Evolutionary conservation across 371 early-diverging fungal genomes (phyloP).

Genomic region (Encephalitozoon intestinalis): DNA sequence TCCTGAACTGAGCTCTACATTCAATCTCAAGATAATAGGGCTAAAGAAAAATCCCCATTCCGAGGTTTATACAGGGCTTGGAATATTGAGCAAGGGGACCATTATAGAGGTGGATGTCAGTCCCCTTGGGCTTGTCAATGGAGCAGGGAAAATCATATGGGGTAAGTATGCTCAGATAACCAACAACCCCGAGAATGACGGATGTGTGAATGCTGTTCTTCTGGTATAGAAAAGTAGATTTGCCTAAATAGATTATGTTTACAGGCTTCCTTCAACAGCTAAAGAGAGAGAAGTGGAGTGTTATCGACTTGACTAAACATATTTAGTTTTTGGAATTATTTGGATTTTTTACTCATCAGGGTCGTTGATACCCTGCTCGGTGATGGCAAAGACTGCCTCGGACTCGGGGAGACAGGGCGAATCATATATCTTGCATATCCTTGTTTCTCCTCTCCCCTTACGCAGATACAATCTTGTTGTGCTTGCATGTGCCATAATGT

Average conservation of each 20-base stretch:
- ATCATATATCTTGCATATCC: slow-evolving; percentile 68
- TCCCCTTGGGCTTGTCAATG: slow-evolving; percentile 93
- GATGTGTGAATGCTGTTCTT: slow-evolving; percentile 64
- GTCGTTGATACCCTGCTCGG: slow-evolving; percentile 68
- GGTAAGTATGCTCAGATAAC: slow-evolving; percentile 93
- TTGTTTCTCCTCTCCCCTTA: slow-evolving; percentile 64
- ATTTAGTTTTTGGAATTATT: neutral
- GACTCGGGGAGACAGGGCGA: slow-evolving; percentile 65
- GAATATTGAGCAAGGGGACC: slow-evolving; percentile 96
- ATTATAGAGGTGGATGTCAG: slow-evolving; percentile 90
- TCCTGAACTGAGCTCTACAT: slow-evolving; percentile 94
- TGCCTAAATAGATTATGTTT: neutral
- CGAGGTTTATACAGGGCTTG: slow-evolving; percentile 89
- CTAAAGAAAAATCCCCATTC: slow-evolving; percentile 98
- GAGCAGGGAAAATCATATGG: slow-evolving; percentile 96
- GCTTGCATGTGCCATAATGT: slow-evolving; percentile 93
- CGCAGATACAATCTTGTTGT: slow-evolving; percentile 65
- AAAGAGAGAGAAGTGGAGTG: neutral
- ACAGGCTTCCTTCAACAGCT: neutral
- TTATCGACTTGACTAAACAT: neutral
- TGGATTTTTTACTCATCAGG: slow-evolving; percentile 64
- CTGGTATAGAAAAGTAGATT: slow-evolving; percentile 49
- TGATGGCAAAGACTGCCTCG: slow-evolving; percentile 69
- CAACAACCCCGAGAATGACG: slow-evolving; percentile 86
- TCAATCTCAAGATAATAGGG: slow-evolving; percentile 89